These are phyloP conservation scores for Xylaria curta DNA, from an alignment of 495 filamentous ascomycete genomes.

Conservation along the genomic window DNA sequence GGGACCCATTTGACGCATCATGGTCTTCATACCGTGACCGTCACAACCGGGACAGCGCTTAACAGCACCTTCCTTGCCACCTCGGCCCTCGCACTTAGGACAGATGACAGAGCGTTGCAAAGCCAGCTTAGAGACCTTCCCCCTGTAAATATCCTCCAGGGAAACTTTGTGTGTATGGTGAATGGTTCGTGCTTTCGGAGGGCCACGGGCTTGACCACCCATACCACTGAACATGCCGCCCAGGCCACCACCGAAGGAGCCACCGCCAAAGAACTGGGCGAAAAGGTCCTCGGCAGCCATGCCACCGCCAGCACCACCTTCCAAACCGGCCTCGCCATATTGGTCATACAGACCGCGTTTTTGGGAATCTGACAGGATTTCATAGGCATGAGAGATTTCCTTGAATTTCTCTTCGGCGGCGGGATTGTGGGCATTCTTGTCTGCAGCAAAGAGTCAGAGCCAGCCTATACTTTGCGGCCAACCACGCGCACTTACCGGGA, in stretches of 20 bases:
- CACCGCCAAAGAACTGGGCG: constrained; percentile 92
- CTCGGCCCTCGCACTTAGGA: constrained; percentile 90
- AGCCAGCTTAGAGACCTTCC: constrained; percentile 96
- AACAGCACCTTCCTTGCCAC: constrained; percentile 96
- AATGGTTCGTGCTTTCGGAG: constrained; percentile 93
- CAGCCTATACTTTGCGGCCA: constrained; percentile 26
- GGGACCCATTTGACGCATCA: constrained; percentile 99
- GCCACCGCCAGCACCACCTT: constrained; percentile 82
- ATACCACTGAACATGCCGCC: constrained; percentile 85
- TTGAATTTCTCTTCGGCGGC: constrained; percentile 97
- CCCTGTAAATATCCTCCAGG: constrained; percentile 96
- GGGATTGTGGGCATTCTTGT: constrained; percentile 95
- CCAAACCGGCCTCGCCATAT: constrained; percentile 94
- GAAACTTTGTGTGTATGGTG: constrained; percentile 98
- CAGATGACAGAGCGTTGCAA: constrained; percentile 98
- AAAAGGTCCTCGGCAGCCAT: constrained; percentile 98
- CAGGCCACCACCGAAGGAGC: constrained; percentile 74
- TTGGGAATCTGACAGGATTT: constrained; percentile 88
- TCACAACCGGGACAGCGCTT: constrained; percentile 90
- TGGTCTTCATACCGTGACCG: constrained; percentile 96
- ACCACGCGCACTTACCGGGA: constrained; percentile 66
- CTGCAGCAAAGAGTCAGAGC: constrained; percentile 53
- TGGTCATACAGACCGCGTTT: constrained; percentile 94
- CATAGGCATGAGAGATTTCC: constrained; percentile 93
- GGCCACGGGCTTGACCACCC: constrained; percentile 81